These are phyloP conservation scores for Colletotrichum orbiculare DNA, from an alignment of 2,329 filamentous ascomycete species.

Conservation along the genomic window DNA sequence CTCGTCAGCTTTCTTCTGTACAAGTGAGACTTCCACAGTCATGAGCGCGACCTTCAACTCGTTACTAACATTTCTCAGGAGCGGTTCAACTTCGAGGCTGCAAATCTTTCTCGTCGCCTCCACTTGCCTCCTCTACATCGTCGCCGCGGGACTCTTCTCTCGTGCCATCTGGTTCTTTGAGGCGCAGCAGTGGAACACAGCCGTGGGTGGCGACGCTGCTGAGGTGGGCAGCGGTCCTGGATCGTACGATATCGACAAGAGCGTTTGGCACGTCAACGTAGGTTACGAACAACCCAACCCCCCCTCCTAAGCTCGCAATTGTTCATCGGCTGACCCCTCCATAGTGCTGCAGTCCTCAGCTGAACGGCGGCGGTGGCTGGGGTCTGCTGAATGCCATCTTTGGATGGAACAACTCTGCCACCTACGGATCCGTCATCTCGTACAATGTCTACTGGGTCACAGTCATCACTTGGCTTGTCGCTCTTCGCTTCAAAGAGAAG, in stretches of 20 bases:
- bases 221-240: conserved; percentile 71
- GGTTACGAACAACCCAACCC: conserved; percentile 45
- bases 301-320: conserved; percentile 20
- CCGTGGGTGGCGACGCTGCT: conserved; percentile 67
- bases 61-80: conserved; percentile 43
- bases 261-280: conserved; percentile 86
- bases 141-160: conserved; percentile 85
- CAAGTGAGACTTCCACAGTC: conserved; percentile 65
- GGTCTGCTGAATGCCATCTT: conserved; percentile 88
- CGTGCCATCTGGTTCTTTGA: conserved; percentile 81
- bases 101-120: conserved; percentile 85
- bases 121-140: conserved; percentile 85
- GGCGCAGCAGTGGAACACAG: conserved; percentile 73
- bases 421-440: conserved; percentile 85
- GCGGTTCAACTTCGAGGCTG: conserved; percentile 54
- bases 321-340: conserved; percentile 6
- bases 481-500: conserved; percentile 74
- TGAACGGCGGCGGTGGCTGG: conserved; percentile 83
- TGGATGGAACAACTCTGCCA: conserved; percentile 90
- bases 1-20: conserved; percentile 81
- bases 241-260: conserved; percentile 81
- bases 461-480: conserved; percentile 72
- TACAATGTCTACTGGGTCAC: conserved; percentile 91
- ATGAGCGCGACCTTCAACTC: neutral
- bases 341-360: conserved; percentile 80